These are phyloP conservation scores for Dactylellina parvicollis DNA, from an alignment of 2,329 filamentous ascomycete genomes.

Conservation along the genomic window DNA sequence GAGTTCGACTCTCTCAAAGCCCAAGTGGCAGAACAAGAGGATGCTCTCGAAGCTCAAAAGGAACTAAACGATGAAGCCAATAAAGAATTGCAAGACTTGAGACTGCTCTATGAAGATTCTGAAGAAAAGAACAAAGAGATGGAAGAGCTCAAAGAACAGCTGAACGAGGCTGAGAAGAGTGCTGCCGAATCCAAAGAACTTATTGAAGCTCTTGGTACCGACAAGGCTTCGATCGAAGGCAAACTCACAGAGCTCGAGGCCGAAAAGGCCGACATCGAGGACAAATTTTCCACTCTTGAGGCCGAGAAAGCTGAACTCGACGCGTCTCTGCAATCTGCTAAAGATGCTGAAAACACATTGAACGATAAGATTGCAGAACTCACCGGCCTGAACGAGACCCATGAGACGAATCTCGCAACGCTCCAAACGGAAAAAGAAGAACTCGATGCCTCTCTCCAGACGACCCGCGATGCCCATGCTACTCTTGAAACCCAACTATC, in stretches of 20 bases:
- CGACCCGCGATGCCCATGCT: slow-evolving; percentile 44
- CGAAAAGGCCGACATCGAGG: slow-evolving; percentile 24
- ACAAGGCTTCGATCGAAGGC: slow-evolving; percentile 35
- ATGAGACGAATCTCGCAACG: slow-evolving; percentile 10
- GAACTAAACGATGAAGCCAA: slow-evolving; percentile 24
- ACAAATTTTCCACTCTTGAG: slow-evolving; percentile 4
- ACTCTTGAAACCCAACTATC: slow-evolving; percentile 51
- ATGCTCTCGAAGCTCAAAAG: slow-evolving; percentile 13
- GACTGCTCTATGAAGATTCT: slow-evolving; percentile 36
- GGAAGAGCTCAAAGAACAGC: slow-evolving; percentile 19
- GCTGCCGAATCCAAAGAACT: slow-evolving; percentile 22
- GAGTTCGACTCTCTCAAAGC: slow-evolving; percentile 31
- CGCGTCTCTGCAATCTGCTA: slow-evolving; percentile 20
- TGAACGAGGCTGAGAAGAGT: slow-evolving; percentile 29
- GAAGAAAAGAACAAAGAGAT: slow-evolving; percentile 27
- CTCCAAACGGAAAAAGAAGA: slow-evolving; percentile 46
- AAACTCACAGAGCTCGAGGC: slow-evolving; percentile 32
- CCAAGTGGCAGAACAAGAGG: slow-evolving; percentile 18
- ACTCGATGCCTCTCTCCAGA: slow-evolving; percentile 33
- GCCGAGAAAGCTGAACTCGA: slow-evolving; percentile 21
- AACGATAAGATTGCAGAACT: slow-evolving; percentile 35
- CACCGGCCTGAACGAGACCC: slow-evolving; percentile 22
- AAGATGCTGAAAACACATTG: slow-evolving; percentile 17
- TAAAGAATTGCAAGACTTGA: slow-evolving; percentile 31
- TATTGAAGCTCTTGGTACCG: slow-evolving; percentile 24